Evolutionary conservation across 148 eudicot species (phyloP).

Genomic region (Silene conica): DNA sequence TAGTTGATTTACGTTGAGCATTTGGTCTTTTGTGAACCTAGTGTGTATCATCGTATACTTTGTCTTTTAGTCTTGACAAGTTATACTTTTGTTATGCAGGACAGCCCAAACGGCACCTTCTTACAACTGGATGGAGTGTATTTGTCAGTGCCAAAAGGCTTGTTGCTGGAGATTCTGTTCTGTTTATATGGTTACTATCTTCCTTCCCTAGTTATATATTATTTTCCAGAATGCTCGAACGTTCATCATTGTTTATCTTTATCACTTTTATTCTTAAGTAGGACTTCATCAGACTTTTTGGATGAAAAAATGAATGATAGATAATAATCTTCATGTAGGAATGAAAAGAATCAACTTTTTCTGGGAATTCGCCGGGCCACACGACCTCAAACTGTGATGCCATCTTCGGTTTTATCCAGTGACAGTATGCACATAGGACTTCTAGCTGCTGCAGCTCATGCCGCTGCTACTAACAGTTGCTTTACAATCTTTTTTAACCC

Average conservation of each 20-base stretch:
- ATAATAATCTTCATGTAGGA: conserved; percentile 42
- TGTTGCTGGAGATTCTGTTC: conserved; percentile 97
- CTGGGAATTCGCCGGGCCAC: conserved; percentile 94
- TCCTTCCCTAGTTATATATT: not conserved
- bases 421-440: conserved; percentile 99
- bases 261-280: not conserved
- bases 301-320: not conserved
- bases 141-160: conserved; percentile 99
- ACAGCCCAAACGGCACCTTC: conserved; percentile 97
- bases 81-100: conserved; percentile 49
- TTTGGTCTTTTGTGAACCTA: not conserved
- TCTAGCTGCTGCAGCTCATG: conserved; percentile 99
- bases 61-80: conserved; percentile 9
- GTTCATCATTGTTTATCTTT: conserved; percentile 1
- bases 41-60: not conserved
- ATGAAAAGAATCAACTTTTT: conserved; percentile 93
- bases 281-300: not conserved
- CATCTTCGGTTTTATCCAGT: conserved; percentile 95
- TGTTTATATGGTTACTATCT: conserved; percentile 71
- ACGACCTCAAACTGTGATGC: conserved; percentile 97
- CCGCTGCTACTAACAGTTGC: conserved; percentile 97
- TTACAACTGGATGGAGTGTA: conserved; percentile 99
- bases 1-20: not conserved
- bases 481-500: conserved; percentile 92
- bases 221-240: not conserved